Percentiles rank a stretch among this genome's conserved stretches.
phyloP scores from a whole-genome alignment of 306 rosid genomes.

The Casuarina cunninghamiana region DNA sequence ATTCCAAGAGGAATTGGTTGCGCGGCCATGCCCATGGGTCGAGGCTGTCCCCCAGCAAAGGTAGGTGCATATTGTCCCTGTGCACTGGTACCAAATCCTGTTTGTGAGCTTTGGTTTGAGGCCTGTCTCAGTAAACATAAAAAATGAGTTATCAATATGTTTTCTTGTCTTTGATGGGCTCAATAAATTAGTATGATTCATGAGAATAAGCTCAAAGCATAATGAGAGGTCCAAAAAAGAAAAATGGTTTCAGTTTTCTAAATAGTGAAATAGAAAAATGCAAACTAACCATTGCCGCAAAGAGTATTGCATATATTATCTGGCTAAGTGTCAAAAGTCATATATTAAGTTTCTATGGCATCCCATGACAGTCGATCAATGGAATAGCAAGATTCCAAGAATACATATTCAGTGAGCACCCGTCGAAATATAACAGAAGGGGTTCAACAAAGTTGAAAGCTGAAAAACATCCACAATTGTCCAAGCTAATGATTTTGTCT shows the following conservation, averaged over 20 bases:
- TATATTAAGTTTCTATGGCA: too few relatives aligned
- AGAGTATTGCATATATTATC: not conserved
- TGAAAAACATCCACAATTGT: not conserved
- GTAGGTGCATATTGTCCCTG: slow-evolving; percentile 93
- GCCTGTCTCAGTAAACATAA: slow-evolving; percentile 39
- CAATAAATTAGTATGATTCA: not conserved
- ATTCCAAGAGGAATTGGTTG: slow-evolving; percentile 76
- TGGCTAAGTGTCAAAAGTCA: not conserved
- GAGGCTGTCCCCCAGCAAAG: slow-evolving; percentile 77
- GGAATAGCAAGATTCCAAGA: not conserved
- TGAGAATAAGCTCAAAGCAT: not conserved
- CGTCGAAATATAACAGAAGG: not conserved
- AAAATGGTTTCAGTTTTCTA: not conserved
- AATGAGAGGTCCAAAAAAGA: not conserved
- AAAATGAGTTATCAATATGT: slow-evolving; percentile 3
- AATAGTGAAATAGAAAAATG: not conserved
- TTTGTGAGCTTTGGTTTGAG: slow-evolving; percentile 54
- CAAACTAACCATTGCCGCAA: not conserved
- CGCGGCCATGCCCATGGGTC: slow-evolving; percentile 77
- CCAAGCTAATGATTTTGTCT: too few relatives aligned
- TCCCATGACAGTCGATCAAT: not conserved
- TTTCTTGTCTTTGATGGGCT: not conserved
- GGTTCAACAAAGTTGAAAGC: not conserved
- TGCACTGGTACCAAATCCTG: slow-evolving; percentile 51
- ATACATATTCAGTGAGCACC: not conserved